phyloP scores from a whole-genome alignment of 148 eudicot species.

The Chenopodium suecicum region DNA sequence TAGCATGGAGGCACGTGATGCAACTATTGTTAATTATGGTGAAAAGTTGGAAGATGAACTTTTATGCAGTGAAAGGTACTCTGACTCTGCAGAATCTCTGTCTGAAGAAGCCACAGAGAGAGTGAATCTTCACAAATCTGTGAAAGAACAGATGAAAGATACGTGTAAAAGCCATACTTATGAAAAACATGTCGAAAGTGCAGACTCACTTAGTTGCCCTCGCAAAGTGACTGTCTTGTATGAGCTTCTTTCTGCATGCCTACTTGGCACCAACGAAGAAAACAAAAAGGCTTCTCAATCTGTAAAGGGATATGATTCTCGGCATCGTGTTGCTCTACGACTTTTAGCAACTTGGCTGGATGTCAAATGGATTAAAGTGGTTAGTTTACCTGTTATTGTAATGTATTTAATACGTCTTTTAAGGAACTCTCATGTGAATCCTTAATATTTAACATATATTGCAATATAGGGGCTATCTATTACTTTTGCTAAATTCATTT shows the following conservation, averaged over 20 bases:
- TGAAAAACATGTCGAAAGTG: constrained; percentile 52
- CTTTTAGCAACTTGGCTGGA: constrained; percentile 81
- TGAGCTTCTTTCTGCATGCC: constrained; percentile 82
- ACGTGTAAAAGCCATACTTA: constrained; percentile 28
- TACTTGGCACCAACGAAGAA: constrained; percentile 49
- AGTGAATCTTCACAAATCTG: no score
- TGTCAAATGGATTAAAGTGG: constrained; percentile 71
- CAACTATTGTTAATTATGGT: constrained; percentile 26
- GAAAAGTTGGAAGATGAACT: constrained; percentile 28
- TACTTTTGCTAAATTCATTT: no score
- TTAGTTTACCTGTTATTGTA: constrained; percentile 20
- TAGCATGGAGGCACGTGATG: constrained; percentile 44
- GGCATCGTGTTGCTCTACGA: constrained; percentile 79
- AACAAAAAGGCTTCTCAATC: constrained; percentile 30
- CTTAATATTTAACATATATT: not conserved
- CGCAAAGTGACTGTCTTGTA: constrained; percentile 69
- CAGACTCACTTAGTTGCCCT: constrained; percentile 44
- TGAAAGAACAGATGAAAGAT: no score
- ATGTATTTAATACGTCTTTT: not conserved
- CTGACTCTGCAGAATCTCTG: no score
- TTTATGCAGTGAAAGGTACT: no score
- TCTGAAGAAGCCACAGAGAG: no score
- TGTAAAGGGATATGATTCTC: constrained; percentile 78
- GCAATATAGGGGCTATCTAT: no score
- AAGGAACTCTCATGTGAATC: not conserved